Conservation (phyloP, 2,329 filamentous ascomycete genomes). For the Microsporum audouinii region DNA sequence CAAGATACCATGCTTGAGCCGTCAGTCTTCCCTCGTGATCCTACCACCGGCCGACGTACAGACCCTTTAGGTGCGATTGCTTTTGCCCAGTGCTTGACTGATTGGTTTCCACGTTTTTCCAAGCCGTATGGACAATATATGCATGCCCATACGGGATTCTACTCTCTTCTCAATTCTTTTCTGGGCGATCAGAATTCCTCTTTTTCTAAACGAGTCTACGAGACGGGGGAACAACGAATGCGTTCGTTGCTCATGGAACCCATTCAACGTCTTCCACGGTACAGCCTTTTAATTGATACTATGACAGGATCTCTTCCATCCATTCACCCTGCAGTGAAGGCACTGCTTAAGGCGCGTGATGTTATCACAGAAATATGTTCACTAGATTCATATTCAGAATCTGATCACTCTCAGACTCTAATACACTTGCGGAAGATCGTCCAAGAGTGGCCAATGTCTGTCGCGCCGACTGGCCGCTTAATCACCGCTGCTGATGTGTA, state of each 20-base stretch:
- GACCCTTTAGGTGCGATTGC: conserved; percentile 68
- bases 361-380: conserved; percentile 95
- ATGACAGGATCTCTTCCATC: conserved; percentile 78
- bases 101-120: conserved; percentile 89
- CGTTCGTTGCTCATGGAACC: conserved; percentile 92
- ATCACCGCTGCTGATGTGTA: conserved; percentile 70
- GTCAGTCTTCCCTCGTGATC: conserved; percentile 36
- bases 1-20: conserved; percentile 39
- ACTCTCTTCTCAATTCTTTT: conserved; percentile 66
- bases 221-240: conserved; percentile 79
- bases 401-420: conserved; percentile 60
- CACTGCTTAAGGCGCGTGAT: conserved; percentile 78
- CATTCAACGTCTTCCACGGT: conserved; percentile 84
- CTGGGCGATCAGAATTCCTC: conserved; percentile 66
- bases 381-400: conserved; percentile 58
- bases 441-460: conserved; percentile 61
- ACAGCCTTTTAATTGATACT: conserved; percentile 92
- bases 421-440: conserved; percentile 66
- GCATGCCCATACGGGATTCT: conserved; percentile 75
- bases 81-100: conserved; percentile 69
- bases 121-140: conserved; percentile 91
- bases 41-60: conserved; percentile 37
- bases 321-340: conserved; percentile 70
- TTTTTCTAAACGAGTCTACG: conserved; percentile 66
- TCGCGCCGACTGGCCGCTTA: conserved; percentile 64